Percentiles rank a stretch among this genome's conserved stretches.
Evolutionary conservation across 306 rosid genomes (phyloP).

Genomic region (Amphicarpaea edgeworthii): DNA sequence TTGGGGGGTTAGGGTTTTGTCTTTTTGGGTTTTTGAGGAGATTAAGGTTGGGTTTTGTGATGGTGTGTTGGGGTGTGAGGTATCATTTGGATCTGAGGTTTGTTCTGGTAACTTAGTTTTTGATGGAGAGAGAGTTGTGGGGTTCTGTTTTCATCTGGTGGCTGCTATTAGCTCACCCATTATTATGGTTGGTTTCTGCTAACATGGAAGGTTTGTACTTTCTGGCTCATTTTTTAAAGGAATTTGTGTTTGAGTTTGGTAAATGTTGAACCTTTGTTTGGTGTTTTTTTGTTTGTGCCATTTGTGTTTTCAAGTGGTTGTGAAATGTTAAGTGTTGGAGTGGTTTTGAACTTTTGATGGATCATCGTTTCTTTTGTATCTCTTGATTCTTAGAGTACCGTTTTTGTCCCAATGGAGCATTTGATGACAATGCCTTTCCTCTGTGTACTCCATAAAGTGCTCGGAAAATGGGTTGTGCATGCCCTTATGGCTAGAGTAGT

Average conservation of each 20-base stretch:
- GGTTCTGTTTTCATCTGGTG: slow-evolving; percentile 58
- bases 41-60: slow-evolving; percentile 41
- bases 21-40: slow-evolving; percentile 12
- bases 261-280: background rate
- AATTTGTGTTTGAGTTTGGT: background rate
- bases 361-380: background rate
- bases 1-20: slow-evolving; percentile 46
- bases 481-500: background rate
- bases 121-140: slow-evolving; percentile 51
- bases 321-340: background rate
- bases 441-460: background rate
- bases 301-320: background rate
- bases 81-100: slow-evolving; percentile 73
- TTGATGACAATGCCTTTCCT: background rate
- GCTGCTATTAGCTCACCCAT: slow-evolving; percentile 61
- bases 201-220: slow-evolving; percentile 75
- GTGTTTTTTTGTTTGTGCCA: background rate
- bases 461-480: background rate
- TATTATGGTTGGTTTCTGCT: slow-evolving; percentile 66
- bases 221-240: background rate
- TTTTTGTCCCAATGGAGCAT: background rate
- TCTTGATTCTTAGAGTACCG: background rate
- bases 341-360: background rate
- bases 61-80: slow-evolving; percentile 45
- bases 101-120: slow-evolving; percentile 43